Conservation (phyloP, 441 rosid species). For the Euphorbia schlechtendalii region DNA sequence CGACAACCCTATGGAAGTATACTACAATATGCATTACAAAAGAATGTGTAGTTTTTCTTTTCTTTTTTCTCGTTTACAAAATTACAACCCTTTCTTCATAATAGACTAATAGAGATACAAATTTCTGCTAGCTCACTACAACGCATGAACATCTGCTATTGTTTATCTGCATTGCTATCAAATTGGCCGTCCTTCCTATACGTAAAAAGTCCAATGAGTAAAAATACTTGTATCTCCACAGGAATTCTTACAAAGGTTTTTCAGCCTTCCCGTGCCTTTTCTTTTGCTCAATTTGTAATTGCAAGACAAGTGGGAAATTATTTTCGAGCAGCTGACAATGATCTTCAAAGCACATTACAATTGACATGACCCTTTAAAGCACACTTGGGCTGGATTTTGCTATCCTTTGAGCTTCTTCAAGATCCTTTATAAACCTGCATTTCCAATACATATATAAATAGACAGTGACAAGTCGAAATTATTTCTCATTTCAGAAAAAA, state of each 20-base stretch:
- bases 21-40: too few species aligned
- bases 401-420: conserved; percentile 85
- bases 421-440: conserved; percentile 79
- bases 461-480: not conserved
- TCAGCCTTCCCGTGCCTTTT: not conserved
- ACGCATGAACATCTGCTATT: not conserved
- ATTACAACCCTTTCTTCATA: not conserved
- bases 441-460: not conserved
- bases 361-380: conserved; percentile 38
- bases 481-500: not conserved
- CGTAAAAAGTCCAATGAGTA: too few species aligned
- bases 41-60: too few species aligned
- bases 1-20: not conserved
- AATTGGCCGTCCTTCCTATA: not conserved
- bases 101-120: not conserved
- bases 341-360: too few species aligned
- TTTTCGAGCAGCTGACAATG: not conserved
- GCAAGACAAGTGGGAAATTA: not conserved
- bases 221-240: not conserved
- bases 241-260: not conserved
- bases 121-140: not conserved
- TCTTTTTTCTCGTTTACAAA: not conserved
- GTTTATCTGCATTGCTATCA: not conserved
- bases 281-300: too few species aligned
- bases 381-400: conserved; percentile 52